A percentile compares a stretch with the other conserved stretches of the same genome.
These are phyloP conservation scores for Asparagopsis taxiformis DNA, from an alignment of 31 red algal genomes.

Conservation along the genomic window DNA sequence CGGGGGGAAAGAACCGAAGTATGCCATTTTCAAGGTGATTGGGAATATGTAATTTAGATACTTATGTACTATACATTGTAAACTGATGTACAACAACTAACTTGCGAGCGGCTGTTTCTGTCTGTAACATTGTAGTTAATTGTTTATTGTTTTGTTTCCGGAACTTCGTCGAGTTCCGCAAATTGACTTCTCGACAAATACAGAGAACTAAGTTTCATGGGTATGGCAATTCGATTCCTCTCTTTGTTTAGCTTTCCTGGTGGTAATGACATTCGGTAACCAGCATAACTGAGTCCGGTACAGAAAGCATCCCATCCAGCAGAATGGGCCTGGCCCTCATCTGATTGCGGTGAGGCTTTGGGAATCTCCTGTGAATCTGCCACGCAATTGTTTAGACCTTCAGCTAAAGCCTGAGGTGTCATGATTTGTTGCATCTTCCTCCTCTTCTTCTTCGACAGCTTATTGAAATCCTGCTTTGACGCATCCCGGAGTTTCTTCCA, in stretches of 20 bases:
- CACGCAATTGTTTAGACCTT: not conserved
- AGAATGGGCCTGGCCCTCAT: slow-evolving; percentile 57
- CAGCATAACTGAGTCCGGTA: slow-evolving; percentile 92
- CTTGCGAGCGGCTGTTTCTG: not conserved
- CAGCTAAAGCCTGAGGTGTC: not conserved
- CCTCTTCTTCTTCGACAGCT: slow-evolving; percentile 45
- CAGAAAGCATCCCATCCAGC: slow-evolving; percentile 98
- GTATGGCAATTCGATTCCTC: slow-evolving; percentile 37
- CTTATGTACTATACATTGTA: too few relatives aligned
- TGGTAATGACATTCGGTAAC: slow-evolving; percentile 24
- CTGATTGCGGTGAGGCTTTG: not conserved
- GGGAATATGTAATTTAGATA: too few relatives aligned
- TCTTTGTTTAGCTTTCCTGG: slow-evolving; percentile 19
- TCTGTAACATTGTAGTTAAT: not conserved
- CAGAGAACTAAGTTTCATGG: slow-evolving; percentile 34
- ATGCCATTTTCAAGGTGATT: too few relatives aligned
- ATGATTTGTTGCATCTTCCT: not conserved
- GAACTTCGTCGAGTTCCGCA: slow-evolving; percentile 31
- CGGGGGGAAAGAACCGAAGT: too few relatives aligned
- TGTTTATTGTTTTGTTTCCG: not conserved
- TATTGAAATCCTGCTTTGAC: slow-evolving; percentile 1
- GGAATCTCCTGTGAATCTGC: not conserved
- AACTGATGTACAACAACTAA: too few relatives aligned
- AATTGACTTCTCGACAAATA: slow-evolving; percentile 47
- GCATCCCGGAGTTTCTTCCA: slow-evolving; percentile 22